These are phyloP conservation scores for Volvariella volvacea DNA, from an alignment of 1,284 basidiomycete genomes.

Conservation along the genomic window DNA sequence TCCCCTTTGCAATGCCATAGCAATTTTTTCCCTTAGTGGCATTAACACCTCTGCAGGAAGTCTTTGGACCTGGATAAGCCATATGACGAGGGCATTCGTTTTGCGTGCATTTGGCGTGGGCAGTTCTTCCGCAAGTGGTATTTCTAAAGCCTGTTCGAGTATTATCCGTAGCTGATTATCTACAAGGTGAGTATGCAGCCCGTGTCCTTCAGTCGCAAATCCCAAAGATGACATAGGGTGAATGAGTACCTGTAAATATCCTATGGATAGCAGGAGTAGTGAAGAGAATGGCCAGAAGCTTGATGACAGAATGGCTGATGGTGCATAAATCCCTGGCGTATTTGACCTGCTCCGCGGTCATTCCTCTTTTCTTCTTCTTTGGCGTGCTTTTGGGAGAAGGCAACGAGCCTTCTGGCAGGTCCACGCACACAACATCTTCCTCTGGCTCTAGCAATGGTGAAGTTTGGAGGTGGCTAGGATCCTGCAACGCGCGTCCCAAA, in stretches of 20 bases:
- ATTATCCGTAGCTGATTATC: conserved; percentile 53
- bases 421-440: conserved; percentile 21
- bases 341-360: conserved; percentile 70
- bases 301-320: conserved; percentile 59
- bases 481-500: conserved; percentile 51
- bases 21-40: conserved; percentile 56
- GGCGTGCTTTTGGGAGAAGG: conserved; percentile 42
- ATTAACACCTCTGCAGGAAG: conserved; percentile 53
- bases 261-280: conserved; percentile 49
- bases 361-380: conserved; percentile 54
- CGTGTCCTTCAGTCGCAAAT: conserved; percentile 3
- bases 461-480: conserved; percentile 35
- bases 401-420: conserved; percentile 24
- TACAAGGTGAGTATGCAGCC: conserved; percentile 20
- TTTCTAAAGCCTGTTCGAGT: conserved; percentile 56
- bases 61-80: conserved; percentile 62
- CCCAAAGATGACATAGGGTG: no score
- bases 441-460: conserved; percentile 14
- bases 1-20: conserved; percentile 64
- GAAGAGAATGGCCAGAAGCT: conserved; percentile 53
- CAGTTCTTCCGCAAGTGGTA: conserved; percentile 57
- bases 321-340: conserved; percentile 71
- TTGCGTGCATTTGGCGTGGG: conserved; percentile 80
- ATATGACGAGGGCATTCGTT: conserved; percentile 69
- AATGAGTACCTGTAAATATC: conserved; percentile 53